phyloP scores from a whole-genome alignment of 1,284 basidiomycete species.

The Coriolopsis trogii region DNA sequence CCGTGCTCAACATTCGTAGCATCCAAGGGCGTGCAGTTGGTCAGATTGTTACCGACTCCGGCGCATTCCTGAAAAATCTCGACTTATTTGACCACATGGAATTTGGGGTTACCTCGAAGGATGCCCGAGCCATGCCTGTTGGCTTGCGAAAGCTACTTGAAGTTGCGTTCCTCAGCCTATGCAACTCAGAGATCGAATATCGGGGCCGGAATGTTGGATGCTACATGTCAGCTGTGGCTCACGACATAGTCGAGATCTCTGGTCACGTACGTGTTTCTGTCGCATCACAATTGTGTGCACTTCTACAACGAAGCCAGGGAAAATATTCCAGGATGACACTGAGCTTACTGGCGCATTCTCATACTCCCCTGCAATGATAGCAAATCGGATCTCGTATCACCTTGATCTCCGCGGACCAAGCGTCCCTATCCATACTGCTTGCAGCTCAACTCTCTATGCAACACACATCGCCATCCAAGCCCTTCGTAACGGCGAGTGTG shows the following conservation, averaged over 20 bases:
- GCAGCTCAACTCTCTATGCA: conserved; percentile 48
- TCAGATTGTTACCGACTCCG: conserved; percentile 33
- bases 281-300: too few relatives aligned
- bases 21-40: conserved; percentile 31
- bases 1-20: conserved; percentile 15
- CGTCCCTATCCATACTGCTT: conserved; percentile 51
- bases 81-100: conserved; percentile 42
- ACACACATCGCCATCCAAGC: conserved; percentile 51
- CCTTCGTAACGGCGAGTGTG: conserved; percentile 46
- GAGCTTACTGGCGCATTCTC: conserved; percentile 42
- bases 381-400: conserved; percentile 51
- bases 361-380: conserved; percentile 40
- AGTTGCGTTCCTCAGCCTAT: conserved; percentile 40
- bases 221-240: conserved; percentile 35
- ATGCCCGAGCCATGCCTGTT: conserved; percentile 40
- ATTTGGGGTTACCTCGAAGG: conserved; percentile 42
- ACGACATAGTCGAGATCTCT: conserved; percentile 15
- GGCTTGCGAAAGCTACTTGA: conserved; percentile 42
- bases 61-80: conserved; percentile 43
- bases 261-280: conserved; percentile 18
- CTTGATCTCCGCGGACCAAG: conserved; percentile 51
- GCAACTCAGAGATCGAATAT: conserved; percentile 46
- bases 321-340: conserved; percentile 42
- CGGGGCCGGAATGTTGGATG: conserved; percentile 40
- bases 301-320: too few relatives aligned